Evolutionary conservation across 768 basidiomycete species (phyloP), one percentile per base, ranked within the genome.

Genomic region (Epithele typhae): DNA sequence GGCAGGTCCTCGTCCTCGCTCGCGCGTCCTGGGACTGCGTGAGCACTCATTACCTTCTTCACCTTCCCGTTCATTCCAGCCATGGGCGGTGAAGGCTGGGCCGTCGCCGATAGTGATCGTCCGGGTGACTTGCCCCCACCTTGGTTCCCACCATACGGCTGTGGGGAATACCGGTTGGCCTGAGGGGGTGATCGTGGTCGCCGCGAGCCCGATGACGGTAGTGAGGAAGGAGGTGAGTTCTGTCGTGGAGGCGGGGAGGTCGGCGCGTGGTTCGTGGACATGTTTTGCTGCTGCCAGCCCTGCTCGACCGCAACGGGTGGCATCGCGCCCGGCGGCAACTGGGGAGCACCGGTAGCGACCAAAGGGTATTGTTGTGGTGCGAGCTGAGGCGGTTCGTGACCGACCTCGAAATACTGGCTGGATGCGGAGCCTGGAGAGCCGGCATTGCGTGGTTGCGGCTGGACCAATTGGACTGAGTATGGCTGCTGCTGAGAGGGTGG

Each of bases 1-100:
- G 88, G 88, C 32, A 88, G 68, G 59, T 91, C 88, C 60, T 91
- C 88, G 58, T 90, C 87, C 59, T 87, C 85, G 22, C 65, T 68
- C 56, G 72, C 72, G 52, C 73, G 69, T 44, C 73, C 60, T 17
- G 68, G 52, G 9, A 76, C 69, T 15, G 82, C 84, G 61, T 82
- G 77, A n/a, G 78, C 78, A 56, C 84, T 87, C 45, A 67, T 63
- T 14, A 75, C 79, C 63, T 89, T 90, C 58, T 82, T 76, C 41
- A 57, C 49, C 52, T 76, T 78, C 40, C 78, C 81, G 59, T 82
- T 77, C 48, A 48, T 56, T 58, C 53, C 62, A 17, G 61, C 73
- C 25, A 63, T 57, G 38, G 7, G 73, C 64, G 25, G 65, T 55
- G 11, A 75, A 78, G 73, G 63, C 17, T 64, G 59, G 5, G 76